phyloP scores from a whole-genome alignment of 2,329 filamentous ascomycete genomes.

The Trichoderma gracile region DNA sequence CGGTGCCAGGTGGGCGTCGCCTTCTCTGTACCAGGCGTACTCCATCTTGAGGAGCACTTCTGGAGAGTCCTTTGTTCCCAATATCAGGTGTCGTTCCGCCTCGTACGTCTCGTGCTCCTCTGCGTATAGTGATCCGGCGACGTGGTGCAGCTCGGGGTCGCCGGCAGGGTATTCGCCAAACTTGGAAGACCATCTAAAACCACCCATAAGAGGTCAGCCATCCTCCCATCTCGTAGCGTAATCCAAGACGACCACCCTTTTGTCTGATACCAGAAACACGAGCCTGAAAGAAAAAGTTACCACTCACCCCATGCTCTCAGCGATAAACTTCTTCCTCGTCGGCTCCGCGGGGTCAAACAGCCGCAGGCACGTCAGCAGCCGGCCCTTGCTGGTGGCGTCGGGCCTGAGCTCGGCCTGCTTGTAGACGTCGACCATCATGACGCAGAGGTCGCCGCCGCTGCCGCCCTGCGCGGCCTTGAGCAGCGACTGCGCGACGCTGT shows the following conservation, averaged over 20 bases:
- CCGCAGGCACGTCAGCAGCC: constrained; percentile 74
- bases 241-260: too few species aligned
- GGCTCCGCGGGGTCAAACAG: constrained; percentile 83
- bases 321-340: constrained; percentile 88
- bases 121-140: constrained; percentile 83
- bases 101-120: constrained; percentile 92
- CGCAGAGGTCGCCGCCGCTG: constrained; percentile 84
- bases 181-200: constrained; percentile 73
- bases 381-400: constrained; percentile 71
- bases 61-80: constrained; percentile 87
- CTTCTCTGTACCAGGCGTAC: constrained; percentile 90
- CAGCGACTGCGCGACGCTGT: constrained; percentile 78
- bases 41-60: constrained; percentile 79
- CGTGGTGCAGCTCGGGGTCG: constrained; percentile 92
- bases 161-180: constrained; percentile 86
- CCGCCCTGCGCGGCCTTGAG: constrained; percentile 92
- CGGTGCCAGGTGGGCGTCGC: constrained; percentile 83
- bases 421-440: constrained; percentile 88
- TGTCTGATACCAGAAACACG: too few species aligned
- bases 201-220: background rate
- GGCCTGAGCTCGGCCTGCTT: constrained; percentile 79
- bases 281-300: too few species aligned
- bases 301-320: constrained; percentile 73
- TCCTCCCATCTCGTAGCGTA: background rate
- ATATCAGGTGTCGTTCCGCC: constrained; percentile 83